These are phyloP conservation scores for Mikania micrantha DNA, from an alignment of 129 eudicot genomes.

Conservation along the genomic window DNA sequence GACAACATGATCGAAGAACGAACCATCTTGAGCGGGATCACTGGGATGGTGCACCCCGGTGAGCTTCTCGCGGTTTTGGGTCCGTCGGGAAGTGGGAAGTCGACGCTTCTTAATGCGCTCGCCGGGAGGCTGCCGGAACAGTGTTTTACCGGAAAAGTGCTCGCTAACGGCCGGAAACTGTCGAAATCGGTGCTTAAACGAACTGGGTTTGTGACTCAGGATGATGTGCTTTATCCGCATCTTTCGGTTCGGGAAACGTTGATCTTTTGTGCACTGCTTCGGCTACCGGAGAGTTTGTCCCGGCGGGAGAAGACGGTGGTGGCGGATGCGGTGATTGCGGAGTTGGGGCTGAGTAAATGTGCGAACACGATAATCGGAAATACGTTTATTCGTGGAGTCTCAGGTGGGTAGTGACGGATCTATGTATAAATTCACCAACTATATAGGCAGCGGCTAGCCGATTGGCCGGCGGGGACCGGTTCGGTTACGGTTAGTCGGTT, in stretches of 20 bases:
- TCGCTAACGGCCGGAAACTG: constrained; percentile 45
- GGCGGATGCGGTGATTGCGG: constrained; percentile 39
- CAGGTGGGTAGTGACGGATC: constrained; percentile 33
- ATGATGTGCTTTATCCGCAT: constrained; percentile 67
- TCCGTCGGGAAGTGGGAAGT: constrained; percentile 96
- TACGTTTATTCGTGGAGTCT: constrained; percentile 50
- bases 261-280: constrained; percentile 49
- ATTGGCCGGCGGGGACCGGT: no score
- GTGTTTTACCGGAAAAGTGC: constrained; percentile 58
- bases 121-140: constrained; percentile 62
- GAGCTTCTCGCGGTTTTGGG: constrained; percentile 76
- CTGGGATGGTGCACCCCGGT: constrained; percentile 82
- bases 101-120: constrained; percentile 75
- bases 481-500: no score
- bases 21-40: constrained; percentile 53
- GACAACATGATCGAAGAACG: constrained; percentile 36
- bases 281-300: constrained; percentile 43
- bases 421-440: no score
- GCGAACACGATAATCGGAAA: constrained; percentile 50
- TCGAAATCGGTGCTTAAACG: constrained; percentile 35
- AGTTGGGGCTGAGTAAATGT: constrained; percentile 56
- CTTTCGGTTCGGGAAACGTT: constrained; percentile 67
- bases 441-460: no score
- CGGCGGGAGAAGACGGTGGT: constrained; percentile 39
- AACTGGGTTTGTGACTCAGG: constrained; percentile 69